Conservation (phyloP, 139 green algal genomes). For the Asterochloris sp. region DNA sequence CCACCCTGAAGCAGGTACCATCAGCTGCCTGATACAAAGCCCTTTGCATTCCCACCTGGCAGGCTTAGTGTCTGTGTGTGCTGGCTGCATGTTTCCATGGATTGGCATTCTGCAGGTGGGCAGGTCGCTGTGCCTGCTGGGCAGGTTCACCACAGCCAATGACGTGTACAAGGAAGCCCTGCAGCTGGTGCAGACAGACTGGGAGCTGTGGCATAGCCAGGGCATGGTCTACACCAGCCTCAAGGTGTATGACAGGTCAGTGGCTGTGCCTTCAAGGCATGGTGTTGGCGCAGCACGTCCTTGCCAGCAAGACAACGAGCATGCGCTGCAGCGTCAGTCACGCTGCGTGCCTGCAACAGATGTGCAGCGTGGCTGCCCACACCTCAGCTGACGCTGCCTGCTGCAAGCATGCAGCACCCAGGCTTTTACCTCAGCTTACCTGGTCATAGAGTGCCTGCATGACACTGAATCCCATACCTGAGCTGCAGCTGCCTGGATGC, state of each 20-base stretch:
- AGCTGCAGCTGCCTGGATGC: too few relatives aligned
- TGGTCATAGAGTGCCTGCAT: too few relatives aligned
- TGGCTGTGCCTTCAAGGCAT: too few relatives aligned
- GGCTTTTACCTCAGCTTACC: too few relatives aligned
- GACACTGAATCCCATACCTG: too few relatives aligned
- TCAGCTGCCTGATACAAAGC: not conserved
- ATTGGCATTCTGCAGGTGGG: conserved; percentile 50
- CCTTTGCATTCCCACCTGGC: not conserved
- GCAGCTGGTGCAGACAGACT: conserved; percentile 57
- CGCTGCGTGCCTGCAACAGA: too few relatives aligned
- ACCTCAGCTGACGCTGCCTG: too few relatives aligned
- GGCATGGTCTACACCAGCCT: conserved; percentile 46
- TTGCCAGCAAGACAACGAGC: too few relatives aligned
- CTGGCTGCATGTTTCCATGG: not conserved
- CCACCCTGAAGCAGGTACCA: conserved; percentile 69
- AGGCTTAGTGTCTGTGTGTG: not conserved
- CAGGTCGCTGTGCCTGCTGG: conserved; percentile 65
- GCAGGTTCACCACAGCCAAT: conserved; percentile 64
- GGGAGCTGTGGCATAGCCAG: conserved; percentile 79
- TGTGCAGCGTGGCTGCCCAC: too few relatives aligned
- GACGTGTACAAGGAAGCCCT: conserved; percentile 75
- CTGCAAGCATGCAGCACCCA: too few relatives aligned
- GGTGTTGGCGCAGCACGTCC: too few relatives aligned
- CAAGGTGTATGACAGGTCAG: conserved; percentile 4
- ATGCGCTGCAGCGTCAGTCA: too few relatives aligned